Evolutionary conservation across 768 basidiomycete genomes (phyloP).

Genomic region (Stropharia rugosoannulata): DNA sequence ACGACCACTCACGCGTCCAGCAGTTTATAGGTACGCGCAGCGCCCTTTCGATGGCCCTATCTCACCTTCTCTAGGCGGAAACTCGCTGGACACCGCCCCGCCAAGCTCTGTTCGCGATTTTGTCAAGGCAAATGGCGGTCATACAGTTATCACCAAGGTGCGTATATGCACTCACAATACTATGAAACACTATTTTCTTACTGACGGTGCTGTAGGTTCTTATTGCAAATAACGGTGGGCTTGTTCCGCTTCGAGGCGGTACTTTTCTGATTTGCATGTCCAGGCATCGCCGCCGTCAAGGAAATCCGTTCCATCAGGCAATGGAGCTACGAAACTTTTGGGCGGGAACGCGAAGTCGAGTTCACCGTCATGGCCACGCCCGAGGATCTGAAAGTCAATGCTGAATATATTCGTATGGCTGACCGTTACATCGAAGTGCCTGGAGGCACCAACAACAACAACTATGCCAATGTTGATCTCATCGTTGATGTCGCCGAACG

Average conservation of each 20-base stretch:
- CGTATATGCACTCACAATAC: constrained; percentile 16
- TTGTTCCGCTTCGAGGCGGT: not conserved
- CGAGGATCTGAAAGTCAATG: constrained; percentile 97
- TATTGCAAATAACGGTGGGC: constrained; percentile 94
- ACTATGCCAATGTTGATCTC: constrained; percentile 99
- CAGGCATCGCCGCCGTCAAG: constrained; percentile 98
- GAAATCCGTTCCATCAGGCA: constrained; percentile 98
- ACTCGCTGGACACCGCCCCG: constrained; percentile 83
- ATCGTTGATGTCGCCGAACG: constrained; percentile 98
- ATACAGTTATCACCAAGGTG: constrained; percentile 98
- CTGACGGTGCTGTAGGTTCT: constrained; percentile 62
- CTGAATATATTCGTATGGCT: constrained; percentile 99
- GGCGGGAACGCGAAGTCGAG: constrained; percentile 92
- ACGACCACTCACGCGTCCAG: constrained; percentile 55
- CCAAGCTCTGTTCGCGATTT: constrained; percentile 85
- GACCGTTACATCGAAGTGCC: constrained; percentile 99
- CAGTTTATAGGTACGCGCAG: constrained; percentile 45
- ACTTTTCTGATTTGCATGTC: constrained; percentile 13
- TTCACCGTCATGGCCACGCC: constrained; percentile 99
- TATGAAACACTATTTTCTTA: constrained; percentile 5
- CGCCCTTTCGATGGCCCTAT: constrained; percentile 2
- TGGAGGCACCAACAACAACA: constrained; percentile 98
- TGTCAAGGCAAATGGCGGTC: constrained; percentile 87
- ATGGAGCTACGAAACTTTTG: constrained; percentile 99
- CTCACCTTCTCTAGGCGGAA: constrained; percentile 66